Conservation (phyloP, 2,329 filamentous ascomycete genomes). For the Fusarium sp. region DNA sequence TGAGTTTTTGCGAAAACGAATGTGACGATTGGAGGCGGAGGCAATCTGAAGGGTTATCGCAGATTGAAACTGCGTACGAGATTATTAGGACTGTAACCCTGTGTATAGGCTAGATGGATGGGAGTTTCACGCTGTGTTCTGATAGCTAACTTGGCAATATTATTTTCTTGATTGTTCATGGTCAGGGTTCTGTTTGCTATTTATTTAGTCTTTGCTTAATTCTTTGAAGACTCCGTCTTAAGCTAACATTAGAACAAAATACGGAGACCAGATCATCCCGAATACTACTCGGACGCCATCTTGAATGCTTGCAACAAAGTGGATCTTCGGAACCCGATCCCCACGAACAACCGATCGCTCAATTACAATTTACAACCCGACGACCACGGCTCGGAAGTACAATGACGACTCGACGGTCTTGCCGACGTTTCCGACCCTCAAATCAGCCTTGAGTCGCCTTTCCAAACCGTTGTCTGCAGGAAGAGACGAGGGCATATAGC, state of each 20-base stretch:
- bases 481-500: too few relatives aligned
- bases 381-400: too few relatives aligned
- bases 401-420: too few relatives aligned
- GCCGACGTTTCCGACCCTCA: too few relatives aligned
- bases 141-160: conserved; percentile 49
- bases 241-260: not conserved
- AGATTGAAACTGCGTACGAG: conserved; percentile 43
- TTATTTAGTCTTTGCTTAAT: not conserved
- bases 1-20: conserved; percentile 28
- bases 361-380: too few relatives aligned
- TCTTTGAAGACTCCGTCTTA: not conserved
- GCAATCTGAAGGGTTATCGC: conserved; percentile 42
- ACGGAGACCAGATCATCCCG: not conserved
- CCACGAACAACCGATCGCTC: too few relatives aligned
- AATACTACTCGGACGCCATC: not conserved
- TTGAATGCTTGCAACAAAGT: not conserved
- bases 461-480: too few relatives aligned
- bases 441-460: too few relatives aligned
- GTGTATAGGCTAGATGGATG: conserved; percentile 50
- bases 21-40: conserved; percentile 35
- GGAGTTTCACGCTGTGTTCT: conserved; percentile 49
- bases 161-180: conserved; percentile 46
- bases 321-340: too few relatives aligned
- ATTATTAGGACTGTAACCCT: conserved; percentile 49
- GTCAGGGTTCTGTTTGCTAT: not conserved